Conservation (phyloP, 495 filamentous ascomycete species). For the Aspergillus diversus region DNA sequence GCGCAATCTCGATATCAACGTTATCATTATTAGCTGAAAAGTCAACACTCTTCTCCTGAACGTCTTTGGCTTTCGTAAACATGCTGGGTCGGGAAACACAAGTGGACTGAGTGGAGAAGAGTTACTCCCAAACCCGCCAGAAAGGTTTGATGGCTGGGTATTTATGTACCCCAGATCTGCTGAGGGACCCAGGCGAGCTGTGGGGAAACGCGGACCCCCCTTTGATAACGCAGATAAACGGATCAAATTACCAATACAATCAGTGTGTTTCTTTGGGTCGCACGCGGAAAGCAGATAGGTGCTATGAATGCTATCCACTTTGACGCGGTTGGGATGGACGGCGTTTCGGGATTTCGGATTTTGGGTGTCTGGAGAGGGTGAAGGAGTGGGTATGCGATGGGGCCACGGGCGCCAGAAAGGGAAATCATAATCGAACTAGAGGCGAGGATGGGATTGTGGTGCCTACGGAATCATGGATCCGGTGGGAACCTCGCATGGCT, state of each 20-base stretch:
- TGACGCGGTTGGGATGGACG: background rate
- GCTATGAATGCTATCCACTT: no score
- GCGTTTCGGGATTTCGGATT: background rate
- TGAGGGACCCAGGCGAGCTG: background rate
- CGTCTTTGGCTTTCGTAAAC: background rate
- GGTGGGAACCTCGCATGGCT: no score
- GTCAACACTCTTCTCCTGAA: background rate
- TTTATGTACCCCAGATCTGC: constrained; percentile 13
- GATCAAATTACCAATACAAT: background rate
- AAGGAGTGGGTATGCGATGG: background rate
- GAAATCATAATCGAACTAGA: background rate
- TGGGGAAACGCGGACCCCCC: background rate
- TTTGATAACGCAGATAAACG: background rate
- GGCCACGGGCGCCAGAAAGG: background rate
- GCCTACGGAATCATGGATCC: no score
- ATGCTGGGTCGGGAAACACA: background rate
- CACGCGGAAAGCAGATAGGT: no score
- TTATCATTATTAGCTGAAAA: background rate
- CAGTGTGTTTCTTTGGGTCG: background rate
- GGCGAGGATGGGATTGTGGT: no score
- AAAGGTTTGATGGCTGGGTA: constrained; percentile 4
- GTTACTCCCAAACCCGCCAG: background rate
- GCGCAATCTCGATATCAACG: background rate
- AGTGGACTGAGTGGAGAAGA: background rate
- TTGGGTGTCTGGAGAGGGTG: background rate